Evolutionary conservation across 768 basidiomycete species (phyloP), one percentile per base, ranked within the genome.

Genomic region (Boletus reticuloceps): DNA sequence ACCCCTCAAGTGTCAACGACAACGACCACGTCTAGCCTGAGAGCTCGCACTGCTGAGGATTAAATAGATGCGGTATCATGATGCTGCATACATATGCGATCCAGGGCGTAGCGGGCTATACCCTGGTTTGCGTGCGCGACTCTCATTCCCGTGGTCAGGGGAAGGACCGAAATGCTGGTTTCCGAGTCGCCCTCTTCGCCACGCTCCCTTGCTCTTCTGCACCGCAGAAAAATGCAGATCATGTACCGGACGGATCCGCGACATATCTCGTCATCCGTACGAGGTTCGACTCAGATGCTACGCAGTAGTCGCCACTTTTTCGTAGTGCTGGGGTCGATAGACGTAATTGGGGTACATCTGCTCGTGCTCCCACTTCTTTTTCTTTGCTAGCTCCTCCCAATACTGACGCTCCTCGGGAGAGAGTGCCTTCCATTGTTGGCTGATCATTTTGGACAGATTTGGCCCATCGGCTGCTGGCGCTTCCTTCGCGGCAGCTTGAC

Each of bases 291-390:
- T 22, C 22, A 22, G 22, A 22, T 22, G 2, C 22, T 22, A 22
- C 20, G 20, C 20, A 20, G 20, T 20, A 20, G 22, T 22, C 22
- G 22, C 22, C 22, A 22, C 22, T 22, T 22, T 22, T 22, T 22
- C 22, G 22, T 22, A 22, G 22, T 22, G 22, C 22, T 88, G 86
- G 0, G 88, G 88, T 10, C 88, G 84, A 66, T 89, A 90, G 29
- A 89, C 87, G 70, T 90, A 90, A 69, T 84, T 78, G 63, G 89
- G 88, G 60, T 89, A 85, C 75, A 83, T 74, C 66, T 77, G 74
- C 74, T 86, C 85, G 70, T 89, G 86, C 74, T 90, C 87, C 75
- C 81, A 82, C 79, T 89, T 88, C 75, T 84, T 85, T 72, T 85
- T 84, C 77, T 86, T 87, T 13, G 89, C 89, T 60, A 86, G 70